A percentile compares a stretch with the other conserved stretches of the same genome.
These are phyloP conservation scores for Leucocoprinus birnbaumii DNA, from an alignment of 768 basidiomycete species.

Conservation along the genomic window DNA sequence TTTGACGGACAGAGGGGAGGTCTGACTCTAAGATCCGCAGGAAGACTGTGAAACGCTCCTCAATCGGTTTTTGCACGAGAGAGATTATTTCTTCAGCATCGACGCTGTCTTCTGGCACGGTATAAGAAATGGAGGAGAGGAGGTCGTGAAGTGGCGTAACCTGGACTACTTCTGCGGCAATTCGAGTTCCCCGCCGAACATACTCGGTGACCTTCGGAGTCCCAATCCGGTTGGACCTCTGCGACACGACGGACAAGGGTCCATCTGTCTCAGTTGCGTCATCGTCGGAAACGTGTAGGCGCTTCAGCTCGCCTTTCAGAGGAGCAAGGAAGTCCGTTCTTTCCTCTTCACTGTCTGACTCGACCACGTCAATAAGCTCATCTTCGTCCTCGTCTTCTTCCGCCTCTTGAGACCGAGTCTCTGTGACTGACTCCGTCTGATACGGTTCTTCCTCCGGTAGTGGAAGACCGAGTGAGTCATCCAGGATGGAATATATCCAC, in stretches of 20 bases:
- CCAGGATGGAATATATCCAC: conserved; percentile 68
- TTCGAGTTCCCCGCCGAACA: conserved; percentile 64
- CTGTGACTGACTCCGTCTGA: neutral
- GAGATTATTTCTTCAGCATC: conserved; percentile 27
- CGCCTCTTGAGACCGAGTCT: conserved; percentile 12
- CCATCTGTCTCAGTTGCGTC: conserved; percentile 23
- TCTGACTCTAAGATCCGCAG: conserved; percentile 58
- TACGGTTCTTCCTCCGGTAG: conserved; percentile 13
- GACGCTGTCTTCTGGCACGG: conserved; percentile 23
- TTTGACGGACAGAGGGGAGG: conserved; percentile 36
- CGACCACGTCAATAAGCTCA: conserved; percentile 69
- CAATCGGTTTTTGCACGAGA: conserved; percentile 47
- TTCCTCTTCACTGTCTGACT: conserved; percentile 54
- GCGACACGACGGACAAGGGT: conserved; percentile 30
- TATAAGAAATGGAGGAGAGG: conserved; percentile 32
- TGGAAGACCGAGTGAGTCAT: conserved; percentile 64
- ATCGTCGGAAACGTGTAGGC: conserved; percentile 46
- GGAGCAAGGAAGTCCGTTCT: conserved; percentile 62
- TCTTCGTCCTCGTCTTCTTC: conserved; percentile 42
- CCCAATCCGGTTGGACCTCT: conserved; percentile 20
- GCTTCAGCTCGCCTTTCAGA: conserved; percentile 62
- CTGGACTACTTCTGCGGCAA: conserved; percentile 54
- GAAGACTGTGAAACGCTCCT: conserved; percentile 52
- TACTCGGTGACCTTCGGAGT: conserved; percentile 48
- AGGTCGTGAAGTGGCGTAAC: conserved; percentile 50